Evolutionary conservation across 1,284 basidiomycete genomes (phyloP).

Genomic region (Pseudozyma thailandica): DNA sequence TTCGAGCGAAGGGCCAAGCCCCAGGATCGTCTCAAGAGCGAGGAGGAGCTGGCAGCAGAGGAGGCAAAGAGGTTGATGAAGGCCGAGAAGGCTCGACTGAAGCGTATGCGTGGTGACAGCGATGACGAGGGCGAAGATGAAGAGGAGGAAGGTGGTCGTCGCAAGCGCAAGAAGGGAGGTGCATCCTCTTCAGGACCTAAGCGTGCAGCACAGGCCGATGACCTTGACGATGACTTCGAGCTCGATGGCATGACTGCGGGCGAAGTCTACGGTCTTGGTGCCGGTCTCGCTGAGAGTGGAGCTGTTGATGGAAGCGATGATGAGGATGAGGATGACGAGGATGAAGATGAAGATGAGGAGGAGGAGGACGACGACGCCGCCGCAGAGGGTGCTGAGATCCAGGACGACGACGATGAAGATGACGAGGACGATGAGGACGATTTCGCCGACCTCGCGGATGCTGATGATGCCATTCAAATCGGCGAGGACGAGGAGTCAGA

Average conservation of each 20-base stretch:
- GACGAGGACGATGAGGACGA: conserved; percentile 70
- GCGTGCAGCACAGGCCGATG: conserved; percentile 77
- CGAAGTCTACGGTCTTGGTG: conserved; percentile 60
- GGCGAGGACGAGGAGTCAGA: conserved; percentile 62
- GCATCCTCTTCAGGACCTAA: conserved; percentile 47
- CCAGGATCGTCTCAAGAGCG: conserved; percentile 94
- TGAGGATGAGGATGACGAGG: conserved; percentile 62
- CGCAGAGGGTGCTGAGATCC: conserved; percentile 12
- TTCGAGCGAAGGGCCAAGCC: conserved; percentile 94
- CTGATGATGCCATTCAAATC: conserved; percentile 48
- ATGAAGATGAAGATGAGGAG: conserved; percentile 67
- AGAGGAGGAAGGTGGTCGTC: conserved; percentile 41
- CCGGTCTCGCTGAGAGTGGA: conserved; percentile 57
- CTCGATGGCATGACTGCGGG: conserved; percentile 57
- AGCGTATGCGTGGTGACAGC: conserved; percentile 87
- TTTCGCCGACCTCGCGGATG: conserved; percentile 56
- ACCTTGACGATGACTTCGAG: conserved; percentile 89
- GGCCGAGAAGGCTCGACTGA: conserved; percentile 81
- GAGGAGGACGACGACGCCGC: conserved; percentile 47
- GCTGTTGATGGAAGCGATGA: conserved; percentile 69
- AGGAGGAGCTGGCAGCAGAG: conserved; percentile 89
- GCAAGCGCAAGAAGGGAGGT: conserved; percentile 66
- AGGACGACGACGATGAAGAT: conserved; percentile 66
- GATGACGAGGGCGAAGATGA: conserved; percentile 70
- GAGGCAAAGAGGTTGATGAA: conserved; percentile 87